Conservation (phyloP, 371 early-diverging fungal genomes). For the Blastocladiella emersonii region DNA sequence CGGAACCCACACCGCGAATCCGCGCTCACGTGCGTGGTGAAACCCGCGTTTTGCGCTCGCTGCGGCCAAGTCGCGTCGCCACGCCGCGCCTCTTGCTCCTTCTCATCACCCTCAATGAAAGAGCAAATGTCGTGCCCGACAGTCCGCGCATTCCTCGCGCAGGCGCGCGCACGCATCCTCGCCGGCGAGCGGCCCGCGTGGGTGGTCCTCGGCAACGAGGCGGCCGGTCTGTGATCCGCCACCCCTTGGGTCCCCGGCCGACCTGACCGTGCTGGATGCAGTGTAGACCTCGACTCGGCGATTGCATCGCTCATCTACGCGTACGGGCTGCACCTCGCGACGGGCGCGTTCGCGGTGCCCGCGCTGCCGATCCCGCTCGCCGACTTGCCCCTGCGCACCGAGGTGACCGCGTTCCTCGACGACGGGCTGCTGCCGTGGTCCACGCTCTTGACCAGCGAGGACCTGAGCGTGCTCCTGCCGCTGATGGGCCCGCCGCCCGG, state of each 20-base stretch:
- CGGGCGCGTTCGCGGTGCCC: constrained; percentile 25
- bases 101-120: too few relatives aligned
- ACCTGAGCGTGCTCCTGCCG: too few relatives aligned
- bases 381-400: constrained; percentile 52
- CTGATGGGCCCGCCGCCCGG: background rate
- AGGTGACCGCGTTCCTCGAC: constrained; percentile 18
- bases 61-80: too few relatives aligned
- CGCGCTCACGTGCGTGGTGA: too few relatives aligned
- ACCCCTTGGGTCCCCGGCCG: background rate
- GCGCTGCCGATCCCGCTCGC: constrained; percentile 38
- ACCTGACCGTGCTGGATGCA: background rate
- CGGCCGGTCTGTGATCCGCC: constrained; percentile 34
- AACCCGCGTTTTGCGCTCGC: too few relatives aligned
- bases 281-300: constrained; percentile 51
- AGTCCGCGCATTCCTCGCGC: too few relatives aligned
- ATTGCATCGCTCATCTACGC: constrained; percentile 34
- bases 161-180: too few relatives aligned
- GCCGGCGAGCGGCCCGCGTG: constrained; percentile 7
- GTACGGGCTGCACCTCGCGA: constrained; percentile 21
- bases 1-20: too few relatives aligned
- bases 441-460: background rate
- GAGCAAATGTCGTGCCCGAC: too few relatives aligned
- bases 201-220: constrained; percentile 54
- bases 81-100: too few relatives aligned
- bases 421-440: too few relatives aligned